Conservation (phyloP, 2,329 filamentous ascomycete genomes). For the Cryphonectria japonica region DNA sequence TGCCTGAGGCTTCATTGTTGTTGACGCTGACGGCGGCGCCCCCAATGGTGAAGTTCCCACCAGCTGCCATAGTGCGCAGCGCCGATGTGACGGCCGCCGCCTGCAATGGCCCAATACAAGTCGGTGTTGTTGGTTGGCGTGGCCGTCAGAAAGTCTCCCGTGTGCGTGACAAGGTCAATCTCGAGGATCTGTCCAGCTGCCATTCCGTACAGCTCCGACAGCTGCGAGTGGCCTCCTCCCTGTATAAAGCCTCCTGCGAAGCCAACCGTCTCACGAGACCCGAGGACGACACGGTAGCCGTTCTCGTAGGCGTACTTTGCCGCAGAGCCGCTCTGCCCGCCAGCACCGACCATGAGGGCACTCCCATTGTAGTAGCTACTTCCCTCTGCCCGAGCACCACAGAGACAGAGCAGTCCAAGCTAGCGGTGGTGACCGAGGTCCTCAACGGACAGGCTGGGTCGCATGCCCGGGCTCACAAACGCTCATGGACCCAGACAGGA, state of each 20-base stretch:
- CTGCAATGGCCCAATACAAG: constrained; percentile 54
- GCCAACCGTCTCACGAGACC: constrained; percentile 35
- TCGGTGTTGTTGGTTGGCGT: constrained; percentile 47
- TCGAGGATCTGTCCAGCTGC: constrained; percentile 53
- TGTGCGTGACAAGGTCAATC: constrained; percentile 51
- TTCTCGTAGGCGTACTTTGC: too few relatives aligned
- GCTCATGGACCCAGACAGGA: constrained; percentile 29
- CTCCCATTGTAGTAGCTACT: too few relatives aligned
- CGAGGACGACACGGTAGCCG: too few relatives aligned
- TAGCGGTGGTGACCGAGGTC: constrained; percentile 9
- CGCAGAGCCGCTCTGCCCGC: too few relatives aligned
- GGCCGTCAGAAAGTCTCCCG: constrained; percentile 47
- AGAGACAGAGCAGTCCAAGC: constrained; percentile 14
- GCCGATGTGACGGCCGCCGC: constrained; percentile 30
- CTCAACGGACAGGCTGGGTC: constrained; percentile 18
- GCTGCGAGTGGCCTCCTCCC: constrained; percentile 58
- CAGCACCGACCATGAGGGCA: too few relatives aligned
- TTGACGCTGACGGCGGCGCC: neutral
- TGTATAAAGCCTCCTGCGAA: constrained; percentile 50
- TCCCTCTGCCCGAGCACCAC: constrained; percentile 14
- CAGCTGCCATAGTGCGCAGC: neutral
- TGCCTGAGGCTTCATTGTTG: neutral
- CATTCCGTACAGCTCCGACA: constrained; percentile 54
- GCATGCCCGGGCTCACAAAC: constrained; percentile 28
- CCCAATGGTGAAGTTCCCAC: neutral